Evolutionary conservation across 805 yeast genomes (phyloP).

Genomic region (Lipomyces japonicus): DNA sequence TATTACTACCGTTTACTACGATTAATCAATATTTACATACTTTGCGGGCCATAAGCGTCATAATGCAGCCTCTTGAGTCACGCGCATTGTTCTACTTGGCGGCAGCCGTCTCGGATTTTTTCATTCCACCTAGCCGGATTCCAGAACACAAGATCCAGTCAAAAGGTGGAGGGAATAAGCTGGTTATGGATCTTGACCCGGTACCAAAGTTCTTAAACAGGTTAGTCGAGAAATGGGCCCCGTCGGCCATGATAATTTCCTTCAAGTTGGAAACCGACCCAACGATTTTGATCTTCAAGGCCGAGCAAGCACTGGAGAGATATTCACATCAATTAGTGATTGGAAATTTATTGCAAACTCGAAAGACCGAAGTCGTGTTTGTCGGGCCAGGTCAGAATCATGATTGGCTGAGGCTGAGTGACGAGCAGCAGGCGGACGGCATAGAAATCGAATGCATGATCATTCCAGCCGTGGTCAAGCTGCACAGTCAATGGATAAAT

Average conservation of each 20-base stretch:
- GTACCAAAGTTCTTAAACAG: slow-evolving; percentile 91
- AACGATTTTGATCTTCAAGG: slow-evolving; percentile 65
- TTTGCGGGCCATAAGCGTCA: slow-evolving; percentile 59
- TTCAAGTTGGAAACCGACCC: slow-evolving; percentile 91
- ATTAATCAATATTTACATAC: slow-evolving; percentile 92
- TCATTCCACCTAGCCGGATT: slow-evolving; percentile 75
- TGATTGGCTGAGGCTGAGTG: slow-evolving; percentile 38
- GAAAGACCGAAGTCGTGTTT: slow-evolving; percentile 84
- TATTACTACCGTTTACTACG: slow-evolving; percentile 85
- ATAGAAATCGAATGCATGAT: slow-evolving; percentile 75
- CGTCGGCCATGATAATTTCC: slow-evolving; percentile 87
- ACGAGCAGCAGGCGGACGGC: slow-evolving; percentile 41
- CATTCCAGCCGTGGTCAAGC: slow-evolving; percentile 67
- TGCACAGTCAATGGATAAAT: slow-evolving; percentile 68
- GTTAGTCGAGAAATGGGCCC: slow-evolving; percentile 91
- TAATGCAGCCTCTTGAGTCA: slow-evolving; percentile 52
- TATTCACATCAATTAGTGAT: slow-evolving; percentile 92
- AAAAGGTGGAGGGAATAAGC: slow-evolving; percentile 62
- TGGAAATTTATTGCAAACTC: slow-evolving; percentile 84
- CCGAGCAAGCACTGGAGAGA: slow-evolving; percentile 71
- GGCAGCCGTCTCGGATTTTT: slow-evolving; percentile 97
- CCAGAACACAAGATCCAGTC: slow-evolving; percentile 96
- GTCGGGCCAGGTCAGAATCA: slow-evolving; percentile 51
- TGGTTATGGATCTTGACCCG: slow-evolving; percentile 84
- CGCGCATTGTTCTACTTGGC: slow-evolving; percentile 80